phyloP scores from a whole-genome alignment of 352 stramenopile genomes.

The Pythium plurisporium region DNA sequence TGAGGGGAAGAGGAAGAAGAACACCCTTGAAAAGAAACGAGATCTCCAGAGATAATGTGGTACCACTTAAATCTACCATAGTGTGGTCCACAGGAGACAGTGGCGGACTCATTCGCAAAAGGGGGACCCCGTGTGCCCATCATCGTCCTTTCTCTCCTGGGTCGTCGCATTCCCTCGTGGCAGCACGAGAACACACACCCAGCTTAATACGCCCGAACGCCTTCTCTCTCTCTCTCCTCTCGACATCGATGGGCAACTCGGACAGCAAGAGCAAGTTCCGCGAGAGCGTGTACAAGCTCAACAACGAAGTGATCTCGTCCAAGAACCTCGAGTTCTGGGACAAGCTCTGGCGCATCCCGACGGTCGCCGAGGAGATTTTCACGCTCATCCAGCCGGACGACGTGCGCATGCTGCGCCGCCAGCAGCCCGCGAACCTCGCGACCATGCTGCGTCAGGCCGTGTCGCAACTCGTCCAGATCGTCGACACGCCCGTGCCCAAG shows the following conservation, averaged over 20 bases:
- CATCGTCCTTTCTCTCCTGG: slow-evolving; percentile 7
- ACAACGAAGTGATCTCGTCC: slow-evolving; percentile 80
- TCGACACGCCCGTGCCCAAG: slow-evolving; percentile 84
- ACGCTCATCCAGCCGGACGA: slow-evolving; percentile 87
- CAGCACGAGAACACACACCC: slow-evolving; percentile 11
- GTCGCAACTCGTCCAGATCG: slow-evolving; percentile 80
- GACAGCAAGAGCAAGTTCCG: slow-evolving; percentile 91
- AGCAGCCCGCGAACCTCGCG: slow-evolving; percentile 76
- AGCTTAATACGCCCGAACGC: neutral
- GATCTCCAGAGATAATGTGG: neutral
- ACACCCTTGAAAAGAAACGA: neutral
- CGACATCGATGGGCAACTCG: slow-evolving; percentile 71
- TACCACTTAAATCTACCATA: neutral
- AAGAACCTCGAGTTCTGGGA: slow-evolving; percentile 90
- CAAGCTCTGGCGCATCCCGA: slow-evolving; percentile 87
- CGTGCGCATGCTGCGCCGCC: slow-evolving; percentile 83
- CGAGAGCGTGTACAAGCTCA: slow-evolving; percentile 90
- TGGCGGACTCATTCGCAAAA: too few relatives aligned
- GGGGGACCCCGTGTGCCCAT: slow-evolving; percentile 6
- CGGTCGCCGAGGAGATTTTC: slow-evolving; percentile 86
- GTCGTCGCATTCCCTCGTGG: too few relatives aligned
- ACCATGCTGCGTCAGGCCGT: slow-evolving; percentile 82
- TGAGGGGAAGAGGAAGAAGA: neutral
- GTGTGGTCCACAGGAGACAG: too few relatives aligned
- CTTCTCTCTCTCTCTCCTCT: neutral